Evolutionary conservation across 176 grass and related monocot genomes (phyloP), one percentile per base, ranked within the genome.

Genomic region (Avena sativa): DNA sequence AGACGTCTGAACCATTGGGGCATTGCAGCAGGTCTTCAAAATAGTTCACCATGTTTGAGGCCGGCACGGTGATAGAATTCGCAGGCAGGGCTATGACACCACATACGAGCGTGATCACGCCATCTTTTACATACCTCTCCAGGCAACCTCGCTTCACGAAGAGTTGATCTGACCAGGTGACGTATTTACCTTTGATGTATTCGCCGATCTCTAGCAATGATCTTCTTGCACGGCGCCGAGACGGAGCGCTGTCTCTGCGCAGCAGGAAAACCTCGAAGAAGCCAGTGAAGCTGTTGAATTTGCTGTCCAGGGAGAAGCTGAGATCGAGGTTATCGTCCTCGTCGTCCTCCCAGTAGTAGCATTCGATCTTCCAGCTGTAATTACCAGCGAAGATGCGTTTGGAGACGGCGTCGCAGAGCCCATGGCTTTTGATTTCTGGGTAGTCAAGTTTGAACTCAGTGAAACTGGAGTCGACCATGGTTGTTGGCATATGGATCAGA

Each of bases 1-100:
- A 47, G 19, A 72, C 38, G 69, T 72, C 61, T 53, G 89, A 87
- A 87, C 64, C 68, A n/a, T 1, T 87, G 70, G 76, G 87, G 1
- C 30, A 78, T 36, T 14, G 32, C 67, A 43, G 69, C 38, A 72
- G 69, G 69, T 4, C 5, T 13, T 4, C 19, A 0, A 72, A 0
- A 19, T 72, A 16, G 4, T 72, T 19, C 9, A 40, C 20, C 0
- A 72, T 47, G 40, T 72, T 40, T 3, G 20, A 12, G 9, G 40
- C 17, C 4, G 32, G 69, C 40, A 72, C 69, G 12, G 8, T 1
- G 40, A 71, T 43, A 4, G 67, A 71, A 17, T 71, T 71, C 34
- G 16, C 67, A 0, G 67, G 40, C 20, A 47, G 38, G 21, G 34
- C 40, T 2, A 72, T 47, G 69, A 23, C 69, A 11, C 69, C 69